Conservation (phyloP, 305 asterid species). For the Stenogyne calaminthoides region DNA sequence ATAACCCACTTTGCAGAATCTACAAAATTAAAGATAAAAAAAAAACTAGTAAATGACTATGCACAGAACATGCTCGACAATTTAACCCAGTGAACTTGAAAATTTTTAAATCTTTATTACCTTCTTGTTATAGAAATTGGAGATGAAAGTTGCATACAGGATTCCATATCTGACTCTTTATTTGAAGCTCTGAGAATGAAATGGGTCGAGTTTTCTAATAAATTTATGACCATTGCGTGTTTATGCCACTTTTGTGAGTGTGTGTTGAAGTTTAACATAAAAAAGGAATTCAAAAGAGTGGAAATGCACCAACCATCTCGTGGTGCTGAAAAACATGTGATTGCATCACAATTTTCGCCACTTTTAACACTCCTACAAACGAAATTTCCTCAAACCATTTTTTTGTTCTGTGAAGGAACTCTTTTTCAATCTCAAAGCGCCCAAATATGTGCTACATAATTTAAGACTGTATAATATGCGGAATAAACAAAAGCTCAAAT, state of each 20-base stretch:
- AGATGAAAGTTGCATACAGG: constrained; percentile 27
- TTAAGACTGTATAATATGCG: background rate
- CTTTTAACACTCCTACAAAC: background rate
- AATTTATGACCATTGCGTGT: constrained; percentile 6
- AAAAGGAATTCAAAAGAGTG: constrained; percentile 36
- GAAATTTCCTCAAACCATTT: background rate
- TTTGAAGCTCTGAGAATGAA: constrained; percentile 2
- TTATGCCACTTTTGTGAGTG: background rate
- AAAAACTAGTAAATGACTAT: constrained; percentile 1
- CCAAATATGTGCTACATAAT: background rate
- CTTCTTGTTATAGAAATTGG: constrained; percentile 40
- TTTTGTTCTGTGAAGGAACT: background rate
- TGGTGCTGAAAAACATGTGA: constrained; percentile 38
- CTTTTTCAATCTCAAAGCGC: background rate
- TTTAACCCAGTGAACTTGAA: constrained; percentile 25
- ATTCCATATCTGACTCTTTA: constrained; percentile 36
- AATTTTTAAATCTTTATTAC: constrained; percentile 33
- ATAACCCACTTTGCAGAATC: constrained; percentile 66
- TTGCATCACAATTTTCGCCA: constrained; percentile 34
- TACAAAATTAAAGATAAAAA: constrained; percentile 32
- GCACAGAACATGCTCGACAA: constrained; percentile 17
- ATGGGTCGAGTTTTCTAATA: background rate
- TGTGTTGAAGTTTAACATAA: constrained; percentile 16
- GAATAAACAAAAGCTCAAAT: no score
- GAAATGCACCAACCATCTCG: constrained; percentile 37